Conservation (phyloP, 306 rosid species). For the Comarum palustre region DNA sequence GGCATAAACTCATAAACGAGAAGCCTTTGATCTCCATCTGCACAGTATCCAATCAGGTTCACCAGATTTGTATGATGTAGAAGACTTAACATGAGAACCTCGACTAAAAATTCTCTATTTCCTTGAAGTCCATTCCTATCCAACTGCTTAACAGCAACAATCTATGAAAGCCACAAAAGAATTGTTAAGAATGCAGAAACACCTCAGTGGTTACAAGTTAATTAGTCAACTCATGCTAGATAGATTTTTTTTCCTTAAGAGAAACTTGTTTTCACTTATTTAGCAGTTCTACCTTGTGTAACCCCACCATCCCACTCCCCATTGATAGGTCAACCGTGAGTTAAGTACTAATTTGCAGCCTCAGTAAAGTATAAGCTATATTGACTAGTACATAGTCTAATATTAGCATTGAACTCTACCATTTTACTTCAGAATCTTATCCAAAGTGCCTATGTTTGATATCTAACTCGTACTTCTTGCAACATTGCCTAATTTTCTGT, state of each 20-base stretch:
- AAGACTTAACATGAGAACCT: slow-evolving; percentile 95
- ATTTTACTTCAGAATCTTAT: not conserved
- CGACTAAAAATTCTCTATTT: slow-evolving; percentile 85
- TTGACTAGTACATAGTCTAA: not conserved
- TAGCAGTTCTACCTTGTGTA: not conserved
- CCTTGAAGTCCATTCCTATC: slow-evolving; percentile 96
- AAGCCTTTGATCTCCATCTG: slow-evolving; percentile 92
- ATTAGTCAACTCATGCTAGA: not conserved
- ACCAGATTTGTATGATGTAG: slow-evolving; percentile 80
- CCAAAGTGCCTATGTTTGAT: not conserved
- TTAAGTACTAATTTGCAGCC: not conserved
- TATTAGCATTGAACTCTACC: not conserved
- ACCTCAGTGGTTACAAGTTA: not conserved
- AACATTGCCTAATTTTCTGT: not conserved
- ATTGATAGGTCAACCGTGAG: not conserved
- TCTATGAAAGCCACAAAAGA: slow-evolving; percentile 38
- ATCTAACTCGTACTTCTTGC: not conserved
- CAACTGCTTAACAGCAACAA: slow-evolving; percentile 88
- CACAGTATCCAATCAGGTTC: slow-evolving; percentile 86
- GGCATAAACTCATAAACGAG: slow-evolving; percentile 93
- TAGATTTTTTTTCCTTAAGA: not conserved
- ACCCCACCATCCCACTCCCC: too few relatives aligned
- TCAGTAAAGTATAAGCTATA: not conserved
- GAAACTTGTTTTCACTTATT: not conserved
- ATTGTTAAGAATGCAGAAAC: slow-evolving; percentile 12